These are phyloP conservation scores for Aspergillus floridensis DNA, from an alignment of 2,329 filamentous ascomycete species.

Conservation along the genomic window DNA sequence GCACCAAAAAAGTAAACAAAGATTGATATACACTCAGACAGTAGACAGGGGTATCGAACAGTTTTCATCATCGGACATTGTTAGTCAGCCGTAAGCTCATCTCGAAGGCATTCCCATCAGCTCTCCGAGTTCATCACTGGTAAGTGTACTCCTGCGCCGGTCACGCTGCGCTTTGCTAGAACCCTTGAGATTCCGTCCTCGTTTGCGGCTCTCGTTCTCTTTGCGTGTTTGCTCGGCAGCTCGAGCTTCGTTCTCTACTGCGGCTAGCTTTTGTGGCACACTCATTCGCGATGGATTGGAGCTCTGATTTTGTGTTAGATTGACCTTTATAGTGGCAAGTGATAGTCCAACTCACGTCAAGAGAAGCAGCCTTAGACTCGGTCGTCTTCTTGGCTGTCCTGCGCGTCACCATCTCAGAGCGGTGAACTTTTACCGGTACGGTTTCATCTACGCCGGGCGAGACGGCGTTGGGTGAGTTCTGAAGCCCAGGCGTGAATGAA, in stretches of 20 bases:
- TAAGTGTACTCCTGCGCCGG: slow-evolving; percentile 45
- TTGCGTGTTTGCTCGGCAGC: slow-evolving; percentile 35
- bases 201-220: slow-evolving; percentile 36
- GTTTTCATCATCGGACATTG: neutral
- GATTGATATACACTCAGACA: slow-evolving; percentile 7
- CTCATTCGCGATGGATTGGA: slow-evolving; percentile 28
- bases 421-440: slow-evolving; percentile 33
- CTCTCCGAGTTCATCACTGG: slow-evolving; percentile 44
- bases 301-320: neutral
- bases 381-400: slow-evolving; percentile 26
- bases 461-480: slow-evolving; percentile 28
- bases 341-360: slow-evolving; percentile 25
- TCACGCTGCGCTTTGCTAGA: slow-evolving; percentile 28
- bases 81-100: slow-evolving; percentile 8
- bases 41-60: slow-evolving; percentile 6
- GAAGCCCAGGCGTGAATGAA: slow-evolving; percentile 35
- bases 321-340: neutral
- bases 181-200: slow-evolving; percentile 31
- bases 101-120: slow-evolving; percentile 32
- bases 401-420: slow-evolving; percentile 30
- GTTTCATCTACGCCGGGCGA: slow-evolving; percentile 34
- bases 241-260: slow-evolving; percentile 43
- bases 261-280: slow-evolving; percentile 44
- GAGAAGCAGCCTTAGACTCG: slow-evolving; percentile 27
- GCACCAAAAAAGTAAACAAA: neutral